A percentile compares a stretch with the other conserved stretches of the same genome.
Evolutionary conservation across 2,329 filamentous ascomycete genomes (phyloP).

Genomic region (Sordariomycetes sp.): DNA sequence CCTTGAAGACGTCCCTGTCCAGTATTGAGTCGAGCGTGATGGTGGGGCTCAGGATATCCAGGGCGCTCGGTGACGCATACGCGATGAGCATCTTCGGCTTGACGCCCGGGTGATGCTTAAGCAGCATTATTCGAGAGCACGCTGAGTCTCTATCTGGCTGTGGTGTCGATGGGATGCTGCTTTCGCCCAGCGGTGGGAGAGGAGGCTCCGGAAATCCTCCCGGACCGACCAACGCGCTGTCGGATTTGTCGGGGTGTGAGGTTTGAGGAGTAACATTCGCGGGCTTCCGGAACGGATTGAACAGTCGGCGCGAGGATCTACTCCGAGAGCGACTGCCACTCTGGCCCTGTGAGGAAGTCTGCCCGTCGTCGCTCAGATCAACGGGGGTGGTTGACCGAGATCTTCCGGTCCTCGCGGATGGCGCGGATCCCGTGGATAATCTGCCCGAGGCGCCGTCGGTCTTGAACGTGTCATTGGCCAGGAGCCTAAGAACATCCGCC

Average conservation of each 20-base stretch:
- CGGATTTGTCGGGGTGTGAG: neutral
- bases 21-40: slow-evolving; percentile 22
- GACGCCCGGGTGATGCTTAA: slow-evolving; percentile 16
- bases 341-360: slow-evolving; percentile 13
- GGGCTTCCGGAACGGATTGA: slow-evolving; percentile 17
- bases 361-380: neutral
- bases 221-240: neutral
- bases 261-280: neutral
- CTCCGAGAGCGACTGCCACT: slow-evolving; percentile 9
- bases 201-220: neutral
- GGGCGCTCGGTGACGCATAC: slow-evolving; percentile 34
- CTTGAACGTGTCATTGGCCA: neutral
- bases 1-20: slow-evolving; percentile 41
- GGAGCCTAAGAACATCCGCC: slow-evolving; percentile 21
- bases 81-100: slow-evolving; percentile 26
- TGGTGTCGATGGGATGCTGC: neutral
- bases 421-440: slow-evolving; percentile 21
- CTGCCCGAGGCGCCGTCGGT: slow-evolving; percentile 22
- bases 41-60: slow-evolving; percentile 33
- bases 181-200: neutral
- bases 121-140: slow-evolving; percentile 20
- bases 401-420: neutral
- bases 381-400: neutral
- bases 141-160: slow-evolving; percentile 11
- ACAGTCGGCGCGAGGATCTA: slow-evolving; percentile 19